Percentiles rank a stretch among this genome's conserved stretches.
phyloP scores from a whole-genome alignment of 306 rosid species.

The Dryas alaskensis region DNA sequence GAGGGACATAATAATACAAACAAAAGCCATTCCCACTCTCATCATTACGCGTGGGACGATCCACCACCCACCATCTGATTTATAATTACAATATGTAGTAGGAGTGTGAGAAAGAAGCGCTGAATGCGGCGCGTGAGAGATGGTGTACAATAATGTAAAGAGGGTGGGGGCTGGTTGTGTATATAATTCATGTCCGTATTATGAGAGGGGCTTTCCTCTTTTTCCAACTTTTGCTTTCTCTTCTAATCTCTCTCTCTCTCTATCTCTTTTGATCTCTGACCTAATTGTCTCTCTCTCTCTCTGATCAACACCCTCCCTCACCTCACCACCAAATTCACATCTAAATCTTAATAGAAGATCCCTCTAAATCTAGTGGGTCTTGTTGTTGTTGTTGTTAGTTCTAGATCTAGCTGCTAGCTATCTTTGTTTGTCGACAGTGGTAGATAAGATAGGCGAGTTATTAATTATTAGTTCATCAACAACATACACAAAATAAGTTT shows the following conservation, averaged over 20 bases:
- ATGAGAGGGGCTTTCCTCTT: slow-evolving; percentile 33
- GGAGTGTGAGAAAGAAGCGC: slow-evolving; percentile 20
- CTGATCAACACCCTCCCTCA: slow-evolving; percentile 15
- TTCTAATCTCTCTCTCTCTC: slow-evolving; percentile 17
- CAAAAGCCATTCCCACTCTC: slow-evolving; percentile 46
- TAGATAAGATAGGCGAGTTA: no score
- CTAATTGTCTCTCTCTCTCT: slow-evolving; percentile 40
- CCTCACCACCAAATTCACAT: slow-evolving; percentile 4
- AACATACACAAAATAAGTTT: no score
- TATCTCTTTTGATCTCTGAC: slow-evolving; percentile 62
- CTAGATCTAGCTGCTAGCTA: slow-evolving; percentile 4
- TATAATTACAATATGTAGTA: not conserved
- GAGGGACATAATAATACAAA: slow-evolving; percentile 48
- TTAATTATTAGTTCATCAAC: no score
- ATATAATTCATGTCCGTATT: slow-evolving; percentile 81
- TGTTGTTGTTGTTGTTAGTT: not conserved
- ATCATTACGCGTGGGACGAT: slow-evolving; percentile 60
- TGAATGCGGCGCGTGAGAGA: slow-evolving; percentile 23
- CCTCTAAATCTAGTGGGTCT: slow-evolving; percentile 35
- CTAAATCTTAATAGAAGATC: slow-evolving; percentile 29
- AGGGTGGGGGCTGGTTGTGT: slow-evolving; percentile 68
- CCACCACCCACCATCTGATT: not conserved
- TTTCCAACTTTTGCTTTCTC: slow-evolving; percentile 41
- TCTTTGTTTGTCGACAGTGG: no score
- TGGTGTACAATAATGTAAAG: slow-evolving; percentile 35